Conservation (phyloP, 1,284 basidiomycete species). For the Acaromyces ingoldii region DNA sequence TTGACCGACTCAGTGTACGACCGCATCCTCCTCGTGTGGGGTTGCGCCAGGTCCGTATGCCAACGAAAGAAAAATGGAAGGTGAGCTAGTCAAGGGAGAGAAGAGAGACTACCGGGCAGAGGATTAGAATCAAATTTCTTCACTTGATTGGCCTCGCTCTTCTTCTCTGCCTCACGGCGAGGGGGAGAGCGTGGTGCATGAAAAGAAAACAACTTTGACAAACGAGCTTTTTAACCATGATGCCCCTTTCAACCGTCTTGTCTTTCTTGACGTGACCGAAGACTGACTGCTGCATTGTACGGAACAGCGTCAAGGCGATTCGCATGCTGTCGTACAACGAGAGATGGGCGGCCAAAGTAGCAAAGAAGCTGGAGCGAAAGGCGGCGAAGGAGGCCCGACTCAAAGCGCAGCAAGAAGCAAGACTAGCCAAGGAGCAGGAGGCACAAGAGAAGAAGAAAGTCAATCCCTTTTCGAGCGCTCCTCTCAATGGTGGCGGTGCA, state of each 20-base stretch:
- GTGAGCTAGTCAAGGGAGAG: conserved; percentile 38
- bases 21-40: conserved; percentile 47
- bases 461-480: conserved; percentile 23
- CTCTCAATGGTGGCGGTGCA: conserved; percentile 7
- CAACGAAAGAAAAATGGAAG: conserved; percentile 36
- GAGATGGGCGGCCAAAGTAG: conserved; percentile 49
- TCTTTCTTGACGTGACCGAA: background rate
- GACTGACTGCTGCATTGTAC: background rate
- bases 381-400: conserved; percentile 12
- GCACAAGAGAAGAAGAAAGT: conserved; percentile 26
- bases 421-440: conserved; percentile 23
- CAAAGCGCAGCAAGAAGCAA: conserved; percentile 16
- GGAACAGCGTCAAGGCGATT: conserved; percentile 39
- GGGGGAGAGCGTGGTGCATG: conserved; percentile 18
- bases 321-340: conserved; percentile 43
- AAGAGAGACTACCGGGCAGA: conserved; percentile 41
- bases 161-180: background rate
- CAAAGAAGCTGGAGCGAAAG: conserved; percentile 27
- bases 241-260: conserved; percentile 16
- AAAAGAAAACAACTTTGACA: conserved; percentile 50
- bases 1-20: conserved; percentile 45
- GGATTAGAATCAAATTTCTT: conserved; percentile 51
- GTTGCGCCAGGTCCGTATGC: conserved; percentile 38
- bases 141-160: conserved; percentile 41
- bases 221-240: conserved; percentile 51